phyloP scores from a whole-genome alignment of 2,329 filamentous ascomycete species.

The Microsporum audouinii region DNA sequence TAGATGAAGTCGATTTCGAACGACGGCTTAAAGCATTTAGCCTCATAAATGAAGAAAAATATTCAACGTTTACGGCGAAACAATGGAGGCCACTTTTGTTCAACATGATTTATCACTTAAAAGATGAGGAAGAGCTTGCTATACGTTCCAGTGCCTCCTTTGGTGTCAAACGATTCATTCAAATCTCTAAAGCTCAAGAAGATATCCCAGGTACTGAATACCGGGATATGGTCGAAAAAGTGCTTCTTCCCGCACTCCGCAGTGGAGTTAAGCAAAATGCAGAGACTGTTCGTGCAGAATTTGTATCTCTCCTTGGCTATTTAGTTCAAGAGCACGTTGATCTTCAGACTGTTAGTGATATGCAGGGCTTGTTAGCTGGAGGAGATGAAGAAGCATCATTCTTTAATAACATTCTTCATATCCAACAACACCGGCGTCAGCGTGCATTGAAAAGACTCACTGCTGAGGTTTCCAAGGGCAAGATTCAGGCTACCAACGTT shows the following conservation, averaged over 20 bases:
- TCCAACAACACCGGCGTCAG: slow-evolving; percentile 74
- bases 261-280: slow-evolving; percentile 64
- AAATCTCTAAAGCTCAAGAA: slow-evolving; percentile 43
- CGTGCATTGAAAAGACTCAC: slow-evolving; percentile 71
- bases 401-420: slow-evolving; percentile 85
- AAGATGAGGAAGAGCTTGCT: slow-evolving; percentile 75
- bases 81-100: slow-evolving; percentile 84
- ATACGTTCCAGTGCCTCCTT: slow-evolving; percentile 76
- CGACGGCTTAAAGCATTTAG: slow-evolving; percentile 66
- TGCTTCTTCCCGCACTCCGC: slow-evolving; percentile 66
- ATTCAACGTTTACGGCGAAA: slow-evolving; percentile 48
- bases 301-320: slow-evolving; percentile 65
- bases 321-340: slow-evolving; percentile 59
- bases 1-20: slow-evolving; percentile 85
- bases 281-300: slow-evolving; percentile 74
- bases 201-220: slow-evolving; percentile 34
- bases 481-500: slow-evolving; percentile 65
- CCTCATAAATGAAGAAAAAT: slow-evolving; percentile 53
- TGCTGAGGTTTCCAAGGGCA: slow-evolving; percentile 50
- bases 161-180: slow-evolving; percentile 65
- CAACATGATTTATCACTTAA: slow-evolving; percentile 80
- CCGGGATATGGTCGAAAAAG: slow-evolving; percentile 50
- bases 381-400: slow-evolving; percentile 75
- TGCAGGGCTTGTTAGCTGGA: slow-evolving; percentile 56
- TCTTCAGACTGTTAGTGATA: slow-evolving; percentile 61